Base-by-base conservation (phyloP, 2,329 filamentous ascomycete genomes). In the Sordariomycetes sp. region DNA sequence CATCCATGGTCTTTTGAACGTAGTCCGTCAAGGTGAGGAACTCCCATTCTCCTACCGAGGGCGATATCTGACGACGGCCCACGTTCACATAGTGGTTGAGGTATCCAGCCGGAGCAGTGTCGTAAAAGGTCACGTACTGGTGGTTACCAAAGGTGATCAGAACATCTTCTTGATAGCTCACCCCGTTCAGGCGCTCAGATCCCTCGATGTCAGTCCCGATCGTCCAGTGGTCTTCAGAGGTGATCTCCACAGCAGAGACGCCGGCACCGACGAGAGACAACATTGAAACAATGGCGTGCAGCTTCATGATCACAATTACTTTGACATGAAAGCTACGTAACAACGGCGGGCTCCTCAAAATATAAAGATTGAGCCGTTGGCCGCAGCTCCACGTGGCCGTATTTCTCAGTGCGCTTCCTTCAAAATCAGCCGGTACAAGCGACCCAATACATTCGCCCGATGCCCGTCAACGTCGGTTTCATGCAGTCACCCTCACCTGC, bases 81-180 rank as follows among this genome's bases (percentile, higher is more conserved):
- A 46, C 32, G n/a, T 38, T 42, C 15, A 44, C 36, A 29, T 44
- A 33, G 25, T 42, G 40, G 15, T 35, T 21, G 34, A 35, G 38
- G 33, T 42, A 44, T 5, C 38, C 38, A 5, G 38, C 34, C 2
- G 36, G 40, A 1, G 43, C 39, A 8, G 42, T 39, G 20, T 39
- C 33, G 36, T 46, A 46, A 17, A 42, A 46, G 5, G 42, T 38
- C 8, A 41, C 35, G 31, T 46, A 46, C 31, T 46, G 42, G 33
- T 39, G 39, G 24, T 40, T 35, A 28, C 41, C 41, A 23, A 40
- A 41, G 9, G 39, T 42, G 21, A 40, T 35, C 14, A 44, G 36
- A 12, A 30, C 40, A 26, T 46, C 43, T 28, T 46, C 40, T 29
- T 46, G 43, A 20, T 41, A 46, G 36, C 42, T 44, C n/a, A 46